These are phyloP conservation scores for Talaromyces thailandensis DNA, from an alignment of 495 filamentous ascomycete genomes.

Conservation along the genomic window DNA sequence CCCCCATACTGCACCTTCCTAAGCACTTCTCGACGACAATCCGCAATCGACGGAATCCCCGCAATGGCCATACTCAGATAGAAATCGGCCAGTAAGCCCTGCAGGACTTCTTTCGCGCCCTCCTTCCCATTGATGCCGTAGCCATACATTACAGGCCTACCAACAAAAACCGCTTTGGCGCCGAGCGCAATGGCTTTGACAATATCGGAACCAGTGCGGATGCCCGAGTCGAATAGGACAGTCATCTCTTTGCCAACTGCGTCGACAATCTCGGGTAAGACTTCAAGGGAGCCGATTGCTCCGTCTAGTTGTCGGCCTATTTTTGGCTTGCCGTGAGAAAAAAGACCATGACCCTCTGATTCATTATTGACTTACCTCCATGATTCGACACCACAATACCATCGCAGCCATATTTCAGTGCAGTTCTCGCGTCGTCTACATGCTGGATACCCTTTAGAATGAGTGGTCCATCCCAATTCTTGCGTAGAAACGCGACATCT, in stretches of 20 bases:
- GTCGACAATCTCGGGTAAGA: constrained; percentile 54
- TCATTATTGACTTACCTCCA: constrained; percentile 28
- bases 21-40: constrained; percentile 42
- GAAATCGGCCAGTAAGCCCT: constrained; percentile 48
- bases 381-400: constrained; percentile 49
- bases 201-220: constrained; percentile 52
- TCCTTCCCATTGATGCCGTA: constrained; percentile 52
- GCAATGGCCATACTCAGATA: constrained; percentile 51
- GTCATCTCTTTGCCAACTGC: constrained; percentile 45
- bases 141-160: constrained; percentile 79
- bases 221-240: constrained; percentile 57
- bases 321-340: not conserved
- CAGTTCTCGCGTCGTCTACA: constrained; percentile 40
- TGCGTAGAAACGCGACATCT: constrained; percentile 43
- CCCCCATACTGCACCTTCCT: constrained; percentile 44
- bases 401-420: constrained; percentile 38
- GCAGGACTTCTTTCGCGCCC: constrained; percentile 49
- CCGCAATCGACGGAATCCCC: constrained; percentile 44
- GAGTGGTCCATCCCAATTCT: constrained; percentile 54
- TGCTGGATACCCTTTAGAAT: constrained; percentile 41
- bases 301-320: constrained; percentile 58
- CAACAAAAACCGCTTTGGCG: constrained; percentile 82
- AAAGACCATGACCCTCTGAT: not conserved
- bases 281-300: constrained; percentile 54
- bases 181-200: constrained; percentile 87